Percentiles rank a stretch among this genome's conserved stretches.
Conservation (phyloP, 2,329 filamentous ascomycete genomes). For the Scedosporium minutisporum region DNA sequence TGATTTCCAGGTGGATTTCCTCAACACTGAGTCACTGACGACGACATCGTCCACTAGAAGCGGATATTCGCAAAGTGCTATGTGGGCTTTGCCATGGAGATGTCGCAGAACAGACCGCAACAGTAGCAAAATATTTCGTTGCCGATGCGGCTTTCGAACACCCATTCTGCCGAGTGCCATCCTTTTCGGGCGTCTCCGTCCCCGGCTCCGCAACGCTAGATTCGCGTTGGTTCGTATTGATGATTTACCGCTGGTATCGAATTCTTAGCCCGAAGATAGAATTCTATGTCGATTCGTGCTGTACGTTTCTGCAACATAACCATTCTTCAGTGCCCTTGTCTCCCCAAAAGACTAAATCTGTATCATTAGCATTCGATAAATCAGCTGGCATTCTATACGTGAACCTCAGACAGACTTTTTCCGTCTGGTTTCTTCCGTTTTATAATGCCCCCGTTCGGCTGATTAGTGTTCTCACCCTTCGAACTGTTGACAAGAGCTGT, state of each 20-base stretch:
- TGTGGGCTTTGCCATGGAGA: neutral
- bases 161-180: conserved; percentile 64
- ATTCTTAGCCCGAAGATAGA: conserved; percentile 68
- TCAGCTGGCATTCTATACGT: conserved; percentile 60
- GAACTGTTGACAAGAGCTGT: neutral
- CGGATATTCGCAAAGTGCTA: neutral
- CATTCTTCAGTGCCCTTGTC: neutral
- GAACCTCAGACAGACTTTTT: conserved; percentile 64
- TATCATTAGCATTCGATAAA: conserved; percentile 53
- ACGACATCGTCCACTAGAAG: neutral
- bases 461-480: conserved; percentile 47
- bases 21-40: too few relatives aligned
- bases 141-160: conserved; percentile 65
- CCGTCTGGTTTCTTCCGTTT: conserved; percentile 68
- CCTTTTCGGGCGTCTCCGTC: conserved; percentile 31
- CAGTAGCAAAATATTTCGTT: conserved; percentile 63
- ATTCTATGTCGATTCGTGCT: conserved; percentile 51
- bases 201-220: conserved; percentile 36
- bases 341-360: neutral
- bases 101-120: conserved; percentile 48
- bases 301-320: conserved; percentile 21
- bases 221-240: conserved; percentile 56
- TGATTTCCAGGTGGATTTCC: too few relatives aligned
- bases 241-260: conserved; percentile 77
- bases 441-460: conserved; percentile 59